phyloP scores from a whole-genome alignment of 495 filamentous ascomycete species.

The Xanthoparmelia taractica region DNA sequence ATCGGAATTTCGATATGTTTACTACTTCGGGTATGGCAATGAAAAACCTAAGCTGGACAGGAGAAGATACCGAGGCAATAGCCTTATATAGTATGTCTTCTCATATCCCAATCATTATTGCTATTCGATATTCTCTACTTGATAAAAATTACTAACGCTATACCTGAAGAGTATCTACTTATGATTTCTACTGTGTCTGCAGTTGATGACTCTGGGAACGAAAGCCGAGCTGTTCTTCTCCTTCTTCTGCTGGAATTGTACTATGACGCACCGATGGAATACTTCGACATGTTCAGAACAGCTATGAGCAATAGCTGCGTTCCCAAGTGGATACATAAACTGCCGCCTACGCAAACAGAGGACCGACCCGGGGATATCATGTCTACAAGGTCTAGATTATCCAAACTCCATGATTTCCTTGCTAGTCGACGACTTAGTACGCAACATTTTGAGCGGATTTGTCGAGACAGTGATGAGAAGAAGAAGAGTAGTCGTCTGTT shows the following conservation, averaged over 20 bases:
- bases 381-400: not conserved
- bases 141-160: not conserved
- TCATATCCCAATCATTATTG: not conserved
- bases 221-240: not conserved
- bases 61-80: not conserved
- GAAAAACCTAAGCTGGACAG: not conserved
- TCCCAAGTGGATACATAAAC: not conserved
- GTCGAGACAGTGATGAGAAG: not conserved
- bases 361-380: not conserved
- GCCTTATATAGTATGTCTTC: not conserved
- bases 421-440: not conserved
- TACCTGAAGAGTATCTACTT: not conserved
- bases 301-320: not conserved
- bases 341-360: not conserved
- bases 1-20: too few relatives aligned
- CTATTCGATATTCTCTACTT: not conserved
- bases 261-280: not conserved
- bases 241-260: not conserved
- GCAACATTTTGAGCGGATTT: not conserved
- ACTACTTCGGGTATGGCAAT: too few relatives aligned
- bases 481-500: not conserved
- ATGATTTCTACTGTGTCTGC: not conserved
- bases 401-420: not conserved
- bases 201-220: too few relatives aligned
- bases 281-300: not conserved